Percentiles rank a stretch among this genome's conserved stretches.
Evolutionary conservation across 2,329 filamentous ascomycete species (phyloP).

Genomic region (Neodidymelliopsis sp.): DNA sequence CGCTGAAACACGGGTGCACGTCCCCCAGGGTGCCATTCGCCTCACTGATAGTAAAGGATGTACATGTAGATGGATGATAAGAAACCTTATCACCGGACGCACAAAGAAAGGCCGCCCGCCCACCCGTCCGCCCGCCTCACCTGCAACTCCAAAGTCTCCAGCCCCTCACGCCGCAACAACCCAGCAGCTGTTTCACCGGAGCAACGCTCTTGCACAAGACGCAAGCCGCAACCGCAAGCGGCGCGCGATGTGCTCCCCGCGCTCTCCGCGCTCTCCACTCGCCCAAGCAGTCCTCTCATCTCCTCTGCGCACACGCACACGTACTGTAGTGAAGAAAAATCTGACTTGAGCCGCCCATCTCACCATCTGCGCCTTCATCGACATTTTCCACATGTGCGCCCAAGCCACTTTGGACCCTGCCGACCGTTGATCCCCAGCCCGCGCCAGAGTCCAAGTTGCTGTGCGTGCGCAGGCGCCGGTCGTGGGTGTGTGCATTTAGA

Average conservation of each 20-base stretch:
- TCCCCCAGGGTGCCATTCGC: conserved; percentile 4
- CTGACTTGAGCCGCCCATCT: conserved; percentile 5
- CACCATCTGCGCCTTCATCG: conserved; percentile 12
- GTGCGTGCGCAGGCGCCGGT: background rate
- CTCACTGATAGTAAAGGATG: background rate
- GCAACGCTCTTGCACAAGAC: conserved; percentile 2
- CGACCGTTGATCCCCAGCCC: conserved; percentile 3
- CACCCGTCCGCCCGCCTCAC: background rate
- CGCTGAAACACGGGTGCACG: conserved; percentile 5
- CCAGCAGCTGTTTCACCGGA: conserved; percentile 11
- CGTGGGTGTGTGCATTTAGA: background rate
- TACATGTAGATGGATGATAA: too few relatives aligned
- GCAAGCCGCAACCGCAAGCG: conserved; percentile 1
- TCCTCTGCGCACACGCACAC: too few relatives aligned
- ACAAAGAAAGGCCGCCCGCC: too few relatives aligned
- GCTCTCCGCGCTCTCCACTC: too few relatives aligned
- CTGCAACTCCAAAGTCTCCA: conserved; percentile 2
- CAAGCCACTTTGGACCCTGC: conserved; percentile 17
- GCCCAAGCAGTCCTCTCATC: too few relatives aligned
- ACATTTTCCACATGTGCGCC: conserved; percentile 2
- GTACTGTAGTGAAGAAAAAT: background rate
- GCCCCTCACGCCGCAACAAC: too few relatives aligned
- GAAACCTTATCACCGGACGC: background rate
- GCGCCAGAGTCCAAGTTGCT: background rate
- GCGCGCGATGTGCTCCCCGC: too few relatives aligned